These are phyloP conservation scores for Vitis cinerea DNA, from an alignment of 164 flowering plant genomes.

Conservation along the genomic window DNA sequence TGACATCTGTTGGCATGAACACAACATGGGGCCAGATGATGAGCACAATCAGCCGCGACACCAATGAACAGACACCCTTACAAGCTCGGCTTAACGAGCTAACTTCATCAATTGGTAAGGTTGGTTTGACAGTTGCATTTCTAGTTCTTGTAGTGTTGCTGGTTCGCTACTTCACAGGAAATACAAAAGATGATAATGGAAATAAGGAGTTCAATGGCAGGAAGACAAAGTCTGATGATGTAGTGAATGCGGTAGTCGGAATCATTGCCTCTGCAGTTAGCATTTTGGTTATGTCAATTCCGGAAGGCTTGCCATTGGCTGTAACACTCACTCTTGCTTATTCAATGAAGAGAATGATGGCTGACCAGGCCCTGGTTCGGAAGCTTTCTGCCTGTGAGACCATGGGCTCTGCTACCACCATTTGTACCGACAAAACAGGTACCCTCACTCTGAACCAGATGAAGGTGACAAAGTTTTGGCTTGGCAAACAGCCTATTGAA, in stretches of 20 bases:
- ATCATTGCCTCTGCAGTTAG: constrained; percentile 31
- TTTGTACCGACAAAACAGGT: constrained; percentile 47
- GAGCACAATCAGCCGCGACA: constrained; percentile 46
- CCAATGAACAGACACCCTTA: constrained; percentile 52
- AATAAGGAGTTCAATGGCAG: constrained; percentile 35
- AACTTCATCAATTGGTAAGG: constrained; percentile 53
- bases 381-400: constrained; percentile 38
- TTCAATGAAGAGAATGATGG: constrained; percentile 46
- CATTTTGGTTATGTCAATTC: constrained; percentile 27
- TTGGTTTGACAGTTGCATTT: constrained; percentile 53
- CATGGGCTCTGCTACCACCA: constrained; percentile 33
- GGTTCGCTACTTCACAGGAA: constrained; percentile 34
- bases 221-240: constrained; percentile 33
- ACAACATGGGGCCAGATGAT: constrained; percentile 53
- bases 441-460: constrained; percentile 55
- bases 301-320: constrained; percentile 36
- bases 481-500: constrained; percentile 29
- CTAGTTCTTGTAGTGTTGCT: constrained; percentile 33
- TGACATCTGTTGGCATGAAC: constrained; percentile 46
- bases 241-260: constrained; percentile 27
- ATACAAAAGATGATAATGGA: constrained; percentile 42
- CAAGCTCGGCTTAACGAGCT: constrained; percentile 58
- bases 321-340: constrained; percentile 35
- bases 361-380: constrained; percentile 33
- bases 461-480: constrained; percentile 60